Conservation (phyloP, 1,139 yeast genomes). For the Protomyces pachydermus region DNA sequence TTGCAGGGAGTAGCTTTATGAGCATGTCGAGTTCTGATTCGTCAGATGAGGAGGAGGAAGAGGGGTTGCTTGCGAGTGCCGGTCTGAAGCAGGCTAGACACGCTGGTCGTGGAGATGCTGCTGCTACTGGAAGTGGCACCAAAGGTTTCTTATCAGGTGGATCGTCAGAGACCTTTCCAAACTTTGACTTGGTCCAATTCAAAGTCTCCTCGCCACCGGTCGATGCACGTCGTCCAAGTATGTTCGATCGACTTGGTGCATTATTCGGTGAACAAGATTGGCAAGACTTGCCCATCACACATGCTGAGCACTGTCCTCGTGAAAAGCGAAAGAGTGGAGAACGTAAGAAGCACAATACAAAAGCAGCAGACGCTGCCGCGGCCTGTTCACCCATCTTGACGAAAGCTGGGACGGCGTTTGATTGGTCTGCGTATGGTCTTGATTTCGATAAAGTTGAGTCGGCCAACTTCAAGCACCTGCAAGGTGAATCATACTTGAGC, state of each 20-base stretch:
- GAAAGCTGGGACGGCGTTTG: background rate
- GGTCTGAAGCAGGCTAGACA: background rate
- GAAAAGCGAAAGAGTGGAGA: background rate
- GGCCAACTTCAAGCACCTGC: background rate
- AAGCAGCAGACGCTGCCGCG: background rate
- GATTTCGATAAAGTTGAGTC: background rate
- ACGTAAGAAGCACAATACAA: too few species aligned
- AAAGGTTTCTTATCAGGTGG: too few species aligned
- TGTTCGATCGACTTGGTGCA: background rate
- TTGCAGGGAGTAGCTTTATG: background rate
- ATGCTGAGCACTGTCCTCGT: background rate
- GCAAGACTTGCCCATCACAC: background rate
- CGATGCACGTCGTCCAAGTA: background rate
- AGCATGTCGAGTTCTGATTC: background rate
- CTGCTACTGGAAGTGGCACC: too few species aligned
- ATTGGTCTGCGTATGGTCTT: background rate
- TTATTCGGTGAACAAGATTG: background rate
- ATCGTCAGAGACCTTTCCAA: background rate
- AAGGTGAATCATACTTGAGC: background rate
- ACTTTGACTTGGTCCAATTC: background rate
- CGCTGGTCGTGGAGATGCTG: background rate
- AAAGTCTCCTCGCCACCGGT: background rate
- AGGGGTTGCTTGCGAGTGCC: background rate
- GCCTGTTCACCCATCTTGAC: background rate
- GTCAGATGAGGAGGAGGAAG: background rate